These are phyloP conservation scores for Cardamine resedifolia DNA, from an alignment of 345 rosid species.

Conservation along the genomic window DNA sequence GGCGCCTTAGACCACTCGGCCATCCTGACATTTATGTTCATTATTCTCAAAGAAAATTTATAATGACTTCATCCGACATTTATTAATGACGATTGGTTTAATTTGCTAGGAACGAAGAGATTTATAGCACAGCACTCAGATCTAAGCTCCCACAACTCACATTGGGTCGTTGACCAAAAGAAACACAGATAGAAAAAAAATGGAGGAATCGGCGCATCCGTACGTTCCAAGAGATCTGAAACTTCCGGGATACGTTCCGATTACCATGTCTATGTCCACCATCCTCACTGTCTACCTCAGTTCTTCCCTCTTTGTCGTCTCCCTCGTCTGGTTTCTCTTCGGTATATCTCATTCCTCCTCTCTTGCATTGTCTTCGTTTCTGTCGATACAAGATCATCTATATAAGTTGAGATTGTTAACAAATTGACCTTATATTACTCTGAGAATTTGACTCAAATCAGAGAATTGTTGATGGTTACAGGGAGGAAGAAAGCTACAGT, in stretches of 20 bases:
- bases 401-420: neutral
- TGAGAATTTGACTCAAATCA: neutral
- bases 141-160: neutral
- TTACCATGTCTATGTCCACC: slow-evolving; percentile 54
- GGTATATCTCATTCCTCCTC: slow-evolving; percentile 45
- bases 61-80: too few relatives aligned
- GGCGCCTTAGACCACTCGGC: slow-evolving; percentile 94
- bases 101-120: neutral
- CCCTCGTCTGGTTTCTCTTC: slow-evolving; percentile 64
- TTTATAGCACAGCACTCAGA: neutral
- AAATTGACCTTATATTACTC: neutral
- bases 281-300: slow-evolving; percentile 52
- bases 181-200: neutral
- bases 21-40: too few relatives aligned
- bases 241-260: slow-evolving; percentile 64
- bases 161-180: slow-evolving; percentile 11
- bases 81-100: neutral
- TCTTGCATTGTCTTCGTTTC: neutral
- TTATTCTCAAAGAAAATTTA: too few relatives aligned
- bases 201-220: slow-evolving; percentile 54
- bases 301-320: slow-evolving; percentile 57
- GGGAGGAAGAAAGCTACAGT: slow-evolving; percentile 44
- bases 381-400: neutral
- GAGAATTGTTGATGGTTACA: neutral
- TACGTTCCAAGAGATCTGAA: slow-evolving; percentile 78